Conservation (phyloP, 371 early-diverging fungal species). For the Parasitella parasitica region DNA sequence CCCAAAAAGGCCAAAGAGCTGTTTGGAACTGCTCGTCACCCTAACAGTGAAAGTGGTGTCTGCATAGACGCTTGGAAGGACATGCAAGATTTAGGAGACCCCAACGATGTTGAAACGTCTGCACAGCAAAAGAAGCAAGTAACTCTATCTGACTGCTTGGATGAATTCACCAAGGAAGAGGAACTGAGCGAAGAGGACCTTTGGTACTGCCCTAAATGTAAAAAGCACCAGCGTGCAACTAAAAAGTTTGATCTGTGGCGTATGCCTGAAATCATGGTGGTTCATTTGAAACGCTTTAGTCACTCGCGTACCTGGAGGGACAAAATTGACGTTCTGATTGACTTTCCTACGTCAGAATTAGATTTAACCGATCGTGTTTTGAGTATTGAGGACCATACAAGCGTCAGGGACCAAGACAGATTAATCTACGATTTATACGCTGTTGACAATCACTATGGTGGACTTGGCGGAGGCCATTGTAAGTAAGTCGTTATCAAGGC, state of each 20-base stretch:
- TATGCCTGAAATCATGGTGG: slow-evolving; percentile 84
- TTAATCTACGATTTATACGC: slow-evolving; percentile 82
- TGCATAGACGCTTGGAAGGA: slow-evolving; percentile 30
- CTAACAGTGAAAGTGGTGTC: slow-evolving; percentile 8
- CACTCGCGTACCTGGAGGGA: slow-evolving; percentile 73
- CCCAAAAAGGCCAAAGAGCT: slow-evolving; percentile 26
- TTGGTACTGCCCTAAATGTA: slow-evolving; percentile 87
- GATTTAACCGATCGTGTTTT: slow-evolving; percentile 61
- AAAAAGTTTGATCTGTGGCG: slow-evolving; percentile 88
- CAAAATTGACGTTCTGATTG: slow-evolving; percentile 84
- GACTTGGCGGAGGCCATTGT: slow-evolving; percentile 93
- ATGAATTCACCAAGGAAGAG: slow-evolving; percentile 82
- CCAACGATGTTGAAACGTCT: slow-evolving; percentile 5
- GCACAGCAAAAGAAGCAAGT: slow-evolving; percentile 38
- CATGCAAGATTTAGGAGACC: slow-evolving; percentile 26
- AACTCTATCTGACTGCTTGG: slow-evolving; percentile 73
- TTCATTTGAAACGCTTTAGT: slow-evolving; percentile 91
- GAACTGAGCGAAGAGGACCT: slow-evolving; percentile 77
- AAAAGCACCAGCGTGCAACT: slow-evolving; percentile 74
- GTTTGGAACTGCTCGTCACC: slow-evolving; percentile 21
- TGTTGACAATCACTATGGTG: slow-evolving; percentile 91
- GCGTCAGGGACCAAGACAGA: slow-evolving; percentile 19
- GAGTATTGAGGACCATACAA: slow-evolving; percentile 12
- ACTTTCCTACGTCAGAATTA: slow-evolving; percentile 72
- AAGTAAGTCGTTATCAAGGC: slow-evolving; percentile 28